phyloP scores from a whole-genome alignment of 768 basidiomycete genomes.

The Sporobolomyces phaffii region DNA sequence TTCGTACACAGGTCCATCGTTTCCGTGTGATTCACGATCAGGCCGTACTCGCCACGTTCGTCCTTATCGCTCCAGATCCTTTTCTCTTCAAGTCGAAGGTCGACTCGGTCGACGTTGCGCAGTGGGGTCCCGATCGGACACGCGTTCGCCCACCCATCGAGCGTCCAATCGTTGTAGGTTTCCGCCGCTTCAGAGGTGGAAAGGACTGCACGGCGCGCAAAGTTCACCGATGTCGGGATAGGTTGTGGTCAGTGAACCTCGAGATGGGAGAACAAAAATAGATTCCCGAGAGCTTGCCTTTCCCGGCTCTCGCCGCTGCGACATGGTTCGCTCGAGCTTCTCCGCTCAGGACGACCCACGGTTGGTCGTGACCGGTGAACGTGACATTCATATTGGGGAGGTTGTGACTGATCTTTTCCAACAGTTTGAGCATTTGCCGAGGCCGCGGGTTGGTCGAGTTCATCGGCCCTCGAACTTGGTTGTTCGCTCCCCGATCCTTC shows the following conservation, averaged over 20 bases:
- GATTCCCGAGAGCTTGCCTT: background rate
- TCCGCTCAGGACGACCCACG: slow-evolving; percentile 29
- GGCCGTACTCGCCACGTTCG: slow-evolving; percentile 11
- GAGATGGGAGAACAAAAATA: no score
- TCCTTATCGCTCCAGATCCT: slow-evolving; percentile 3
- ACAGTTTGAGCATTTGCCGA: slow-evolving; percentile 24
- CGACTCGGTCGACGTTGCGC: slow-evolving; percentile 16
- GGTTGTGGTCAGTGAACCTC: no score
- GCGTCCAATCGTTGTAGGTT: slow-evolving; percentile 12
- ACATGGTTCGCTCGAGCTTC: slow-evolving; percentile 3
- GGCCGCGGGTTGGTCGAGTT: slow-evolving; percentile 14
- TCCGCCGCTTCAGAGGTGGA: slow-evolving; percentile 7
- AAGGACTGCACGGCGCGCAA: no score
- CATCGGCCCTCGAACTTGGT: slow-evolving; percentile 26
- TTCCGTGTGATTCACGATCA: slow-evolving; percentile 42
- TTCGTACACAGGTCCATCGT: slow-evolving; percentile 46
- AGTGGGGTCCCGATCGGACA: slow-evolving; percentile 30
- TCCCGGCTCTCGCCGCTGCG: background rate
- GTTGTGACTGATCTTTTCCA: slow-evolving; percentile 29
- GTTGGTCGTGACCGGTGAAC: slow-evolving; percentile 39
- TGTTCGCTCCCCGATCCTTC: background rate
- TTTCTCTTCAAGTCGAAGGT: slow-evolving; percentile 4
- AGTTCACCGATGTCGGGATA: background rate
- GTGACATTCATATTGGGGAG: slow-evolving; percentile 41
- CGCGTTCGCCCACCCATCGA: slow-evolving; percentile 41